Evolutionary conservation across 768 basidiomycete species (phyloP).

Genomic region (Boletus edulis): DNA sequence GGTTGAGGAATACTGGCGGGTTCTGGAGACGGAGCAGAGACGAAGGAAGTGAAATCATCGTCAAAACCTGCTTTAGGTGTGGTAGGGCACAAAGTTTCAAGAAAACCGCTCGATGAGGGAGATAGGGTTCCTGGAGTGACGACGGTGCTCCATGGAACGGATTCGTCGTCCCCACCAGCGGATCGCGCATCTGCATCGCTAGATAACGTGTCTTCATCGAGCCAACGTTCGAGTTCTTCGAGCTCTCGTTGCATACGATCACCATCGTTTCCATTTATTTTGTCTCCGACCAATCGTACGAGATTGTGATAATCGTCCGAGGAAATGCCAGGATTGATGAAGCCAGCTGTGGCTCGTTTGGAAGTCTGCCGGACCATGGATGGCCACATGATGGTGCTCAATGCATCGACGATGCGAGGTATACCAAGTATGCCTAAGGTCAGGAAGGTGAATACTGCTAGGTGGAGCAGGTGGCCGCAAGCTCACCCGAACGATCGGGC

Average conservation of each 20-base stretch:
- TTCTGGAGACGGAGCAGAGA: conserved; percentile 50
- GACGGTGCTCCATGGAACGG: conserved; percentile 42
- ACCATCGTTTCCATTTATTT: conserved; percentile 25
- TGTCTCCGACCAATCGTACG: conserved; percentile 18
- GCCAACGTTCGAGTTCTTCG: conserved; percentile 60
- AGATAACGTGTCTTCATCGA: conserved; percentile 41
- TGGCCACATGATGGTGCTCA: conserved; percentile 90
- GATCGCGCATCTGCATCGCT: conserved; percentile 16
- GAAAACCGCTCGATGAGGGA: conserved; percentile 21
- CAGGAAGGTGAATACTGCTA: neutral
- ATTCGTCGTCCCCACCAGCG: conserved; percentile 16
- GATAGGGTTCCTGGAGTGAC: conserved; percentile 30
- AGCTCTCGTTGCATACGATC: conserved; percentile 48
- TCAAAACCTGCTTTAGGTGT: conserved; percentile 55
- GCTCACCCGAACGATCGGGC: conserved; percentile 19
- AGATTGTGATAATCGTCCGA: conserved; percentile 22
- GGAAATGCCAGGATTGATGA: conserved; percentile 2
- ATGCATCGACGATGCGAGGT: conserved; percentile 70
- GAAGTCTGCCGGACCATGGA: conserved; percentile 48
- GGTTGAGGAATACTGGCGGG: neutral
- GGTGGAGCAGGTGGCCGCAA: neutral
- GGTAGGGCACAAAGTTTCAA: conserved; percentile 21
- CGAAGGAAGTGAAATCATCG: conserved; percentile 78
- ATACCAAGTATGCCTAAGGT: conserved; percentile 50
- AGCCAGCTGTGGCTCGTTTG: neutral